A percentile compares a stretch with the other conserved stretches of the same genome.
These are phyloP conservation scores for Ceriops decandra DNA, from an alignment of 345 rosid species.

Conservation along the genomic window DNA sequence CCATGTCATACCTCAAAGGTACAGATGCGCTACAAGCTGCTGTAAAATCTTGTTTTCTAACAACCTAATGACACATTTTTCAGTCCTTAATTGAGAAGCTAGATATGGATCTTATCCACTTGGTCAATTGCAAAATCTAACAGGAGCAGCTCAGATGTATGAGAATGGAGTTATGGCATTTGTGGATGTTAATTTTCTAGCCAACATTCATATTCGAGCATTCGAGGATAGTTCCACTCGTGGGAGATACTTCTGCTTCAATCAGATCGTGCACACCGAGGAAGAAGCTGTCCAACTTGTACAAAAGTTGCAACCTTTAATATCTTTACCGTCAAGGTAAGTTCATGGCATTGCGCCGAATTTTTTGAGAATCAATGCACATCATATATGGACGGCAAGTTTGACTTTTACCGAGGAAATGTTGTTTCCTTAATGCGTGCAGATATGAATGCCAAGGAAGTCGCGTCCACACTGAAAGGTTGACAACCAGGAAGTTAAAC, in stretches of 20 bases:
- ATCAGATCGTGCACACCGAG: slow-evolving; percentile 53
- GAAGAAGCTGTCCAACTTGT: slow-evolving; percentile 62
- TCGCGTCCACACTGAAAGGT: slow-evolving; percentile 54
- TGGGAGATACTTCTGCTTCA: slow-evolving; percentile 83
- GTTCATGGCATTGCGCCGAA: not conserved
- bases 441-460: slow-evolving; percentile 55
- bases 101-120: too few relatives aligned
- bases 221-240: slow-evolving; percentile 58
- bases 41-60: not conserved
- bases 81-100: too few relatives aligned
- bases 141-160: slow-evolving; percentile 84
- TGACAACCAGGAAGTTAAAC: slow-evolving; percentile 58
- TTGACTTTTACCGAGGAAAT: not conserved
- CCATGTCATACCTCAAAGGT: slow-evolving; percentile 85
- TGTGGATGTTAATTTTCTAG: slow-evolving; percentile 58
- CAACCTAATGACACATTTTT: not conserved
- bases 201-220: slow-evolving; percentile 64
- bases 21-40: not conserved
- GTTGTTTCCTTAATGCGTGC: slow-evolving; percentile 11
- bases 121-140: not conserved
- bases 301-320: slow-evolving; percentile 54
- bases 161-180: slow-evolving; percentile 70
- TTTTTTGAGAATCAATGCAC: not conserved
- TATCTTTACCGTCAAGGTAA: slow-evolving; percentile 64
- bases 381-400: too few relatives aligned